phyloP scores from a whole-genome alignment of 2,329 filamentous ascomycete genomes.

The Fusarium chuoi region DNA sequence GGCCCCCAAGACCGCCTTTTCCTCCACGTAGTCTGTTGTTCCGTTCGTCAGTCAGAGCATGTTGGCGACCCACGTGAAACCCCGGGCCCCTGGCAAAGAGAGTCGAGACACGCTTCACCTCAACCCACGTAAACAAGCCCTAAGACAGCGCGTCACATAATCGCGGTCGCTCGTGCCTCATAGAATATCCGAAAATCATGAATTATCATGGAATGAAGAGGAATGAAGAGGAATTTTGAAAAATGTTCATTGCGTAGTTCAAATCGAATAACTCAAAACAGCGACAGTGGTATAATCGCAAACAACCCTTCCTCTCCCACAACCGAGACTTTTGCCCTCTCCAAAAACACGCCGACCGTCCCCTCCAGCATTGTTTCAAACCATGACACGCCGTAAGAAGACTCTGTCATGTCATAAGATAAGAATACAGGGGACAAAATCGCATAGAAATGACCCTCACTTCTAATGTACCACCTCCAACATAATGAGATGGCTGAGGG shows the following conservation, averaged over 20 bases:
- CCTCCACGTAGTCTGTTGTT: background rate
- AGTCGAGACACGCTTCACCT: slow-evolving; percentile 36
- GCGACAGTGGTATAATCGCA: slow-evolving; percentile 41
- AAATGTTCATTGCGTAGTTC: slow-evolving; percentile 19
- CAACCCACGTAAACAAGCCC: slow-evolving; percentile 42
- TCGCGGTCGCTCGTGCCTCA: slow-evolving; percentile 5
- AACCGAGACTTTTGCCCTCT: slow-evolving; percentile 22
- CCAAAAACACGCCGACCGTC: slow-evolving; percentile 28
- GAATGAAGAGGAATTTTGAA: background rate
- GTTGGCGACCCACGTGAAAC: slow-evolving; percentile 35
- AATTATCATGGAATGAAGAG: background rate
- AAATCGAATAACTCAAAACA: slow-evolving; percentile 26
- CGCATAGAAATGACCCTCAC: slow-evolving; percentile 32
- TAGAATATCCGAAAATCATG: background rate
- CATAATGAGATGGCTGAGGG: slow-evolving; percentile 34
- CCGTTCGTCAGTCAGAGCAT: background rate
- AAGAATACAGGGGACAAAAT: slow-evolving; percentile 39
- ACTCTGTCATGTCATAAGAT: slow-evolving; percentile 36
- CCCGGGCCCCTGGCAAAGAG: slow-evolving; percentile 35
- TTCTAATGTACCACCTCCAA: slow-evolving; percentile 30
- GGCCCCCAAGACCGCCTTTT: slow-evolving; percentile 1
- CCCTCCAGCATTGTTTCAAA: slow-evolving; percentile 29
- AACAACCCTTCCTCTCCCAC: slow-evolving; percentile 27
- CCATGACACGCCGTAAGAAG: slow-evolving; percentile 29
- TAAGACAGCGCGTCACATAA: slow-evolving; percentile 32